A percentile compares a stretch with the other conserved stretches of the same genome.
phyloP scores from a whole-genome alignment of 805 yeast species.

The Ogataea naganishii region DNA sequence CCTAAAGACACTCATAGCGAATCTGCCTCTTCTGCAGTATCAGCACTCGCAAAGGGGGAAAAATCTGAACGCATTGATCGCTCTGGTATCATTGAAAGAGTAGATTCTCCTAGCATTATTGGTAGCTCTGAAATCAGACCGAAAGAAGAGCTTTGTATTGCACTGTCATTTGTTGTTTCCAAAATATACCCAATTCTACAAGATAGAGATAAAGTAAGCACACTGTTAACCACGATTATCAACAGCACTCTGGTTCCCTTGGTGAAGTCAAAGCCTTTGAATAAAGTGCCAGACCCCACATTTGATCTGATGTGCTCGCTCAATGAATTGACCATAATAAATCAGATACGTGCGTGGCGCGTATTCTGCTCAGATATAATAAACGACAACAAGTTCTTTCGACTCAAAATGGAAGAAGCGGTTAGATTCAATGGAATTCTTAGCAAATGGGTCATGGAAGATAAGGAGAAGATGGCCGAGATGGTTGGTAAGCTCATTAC shows the following conservation, averaged over 20 bases:
- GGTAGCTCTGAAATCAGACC: too few relatives aligned
- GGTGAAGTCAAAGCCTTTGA: constrained; percentile 33
- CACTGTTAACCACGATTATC: constrained; percentile 42
- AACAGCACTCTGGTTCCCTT: constrained; percentile 46
- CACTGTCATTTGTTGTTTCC: constrained; percentile 31
- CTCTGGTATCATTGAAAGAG: too few relatives aligned
- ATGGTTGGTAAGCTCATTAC: constrained; percentile 39
- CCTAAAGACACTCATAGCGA: constrained; percentile 4
- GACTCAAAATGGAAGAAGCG: constrained; percentile 18
- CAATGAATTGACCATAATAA: constrained; percentile 23
- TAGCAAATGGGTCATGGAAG: constrained; percentile 53
- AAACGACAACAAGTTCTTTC: constrained; percentile 52
- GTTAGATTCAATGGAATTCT: constrained; percentile 49
- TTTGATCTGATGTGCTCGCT: constrained; percentile 34
- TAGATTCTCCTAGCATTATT: too few relatives aligned
- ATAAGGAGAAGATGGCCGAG: constrained; percentile 52
- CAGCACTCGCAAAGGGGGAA: background rate
- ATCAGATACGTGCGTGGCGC: constrained; percentile 53
- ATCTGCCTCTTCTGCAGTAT: background rate
- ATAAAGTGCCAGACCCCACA: constrained; percentile 29
- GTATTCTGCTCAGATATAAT: constrained; percentile 53
- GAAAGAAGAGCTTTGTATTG: constrained; percentile 37
- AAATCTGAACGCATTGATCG: background rate
- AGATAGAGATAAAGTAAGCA: constrained; percentile 55
- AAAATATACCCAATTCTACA: constrained; percentile 32